phyloP scores from a whole-genome alignment of 768 basidiomycete species.

The Boletus bicolor region DNA sequence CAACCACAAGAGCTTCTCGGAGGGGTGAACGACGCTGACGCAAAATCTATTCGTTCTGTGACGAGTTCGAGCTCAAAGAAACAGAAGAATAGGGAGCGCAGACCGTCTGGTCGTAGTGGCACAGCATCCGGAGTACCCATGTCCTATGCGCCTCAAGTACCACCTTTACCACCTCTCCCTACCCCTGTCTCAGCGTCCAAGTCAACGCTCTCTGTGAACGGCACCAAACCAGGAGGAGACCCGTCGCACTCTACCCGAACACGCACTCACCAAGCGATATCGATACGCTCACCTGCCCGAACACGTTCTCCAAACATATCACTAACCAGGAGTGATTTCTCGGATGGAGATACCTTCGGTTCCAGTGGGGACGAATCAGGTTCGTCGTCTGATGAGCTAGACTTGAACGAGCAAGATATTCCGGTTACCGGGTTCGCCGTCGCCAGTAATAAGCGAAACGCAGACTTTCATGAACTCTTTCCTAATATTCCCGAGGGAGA shows the following conservation, averaged over 20 bases:
- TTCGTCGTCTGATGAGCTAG: constrained; percentile 35
- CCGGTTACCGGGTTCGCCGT: constrained; percentile 97
- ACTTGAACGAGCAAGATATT: constrained; percentile 56
- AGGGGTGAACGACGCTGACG: constrained; percentile 21
- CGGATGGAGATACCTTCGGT: constrained; percentile 25
- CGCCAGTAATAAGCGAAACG: constrained; percentile 90
- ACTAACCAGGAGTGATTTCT: constrained; percentile 22
- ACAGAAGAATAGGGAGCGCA: constrained; percentile 18
- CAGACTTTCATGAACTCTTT: constrained; percentile 95
- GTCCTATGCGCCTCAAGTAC: constrained; percentile 53
- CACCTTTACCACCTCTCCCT: constrained; percentile 30
- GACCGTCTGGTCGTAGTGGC: constrained; percentile 35
- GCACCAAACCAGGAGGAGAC: constrained; percentile 7
- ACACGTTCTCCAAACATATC: constrained; percentile 21
- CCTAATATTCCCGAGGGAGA: constrained; percentile 88
- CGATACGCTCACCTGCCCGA: constrained; percentile 8
- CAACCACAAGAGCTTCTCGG: constrained; percentile 20
- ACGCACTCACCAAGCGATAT: background rate
- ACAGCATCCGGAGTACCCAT: constrained; percentile 67
- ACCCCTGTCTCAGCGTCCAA: constrained; percentile 15
- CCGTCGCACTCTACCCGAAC: constrained; percentile 1
- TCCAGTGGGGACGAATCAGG: constrained; percentile 32
- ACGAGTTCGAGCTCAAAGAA: constrained; percentile 29
- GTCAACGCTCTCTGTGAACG: constrained; percentile 16
- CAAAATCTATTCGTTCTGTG: constrained; percentile 24